These are phyloP conservation scores for Flueggea neowawraea DNA, from an alignment of 441 rosid species.

Conservation along the genomic window DNA sequence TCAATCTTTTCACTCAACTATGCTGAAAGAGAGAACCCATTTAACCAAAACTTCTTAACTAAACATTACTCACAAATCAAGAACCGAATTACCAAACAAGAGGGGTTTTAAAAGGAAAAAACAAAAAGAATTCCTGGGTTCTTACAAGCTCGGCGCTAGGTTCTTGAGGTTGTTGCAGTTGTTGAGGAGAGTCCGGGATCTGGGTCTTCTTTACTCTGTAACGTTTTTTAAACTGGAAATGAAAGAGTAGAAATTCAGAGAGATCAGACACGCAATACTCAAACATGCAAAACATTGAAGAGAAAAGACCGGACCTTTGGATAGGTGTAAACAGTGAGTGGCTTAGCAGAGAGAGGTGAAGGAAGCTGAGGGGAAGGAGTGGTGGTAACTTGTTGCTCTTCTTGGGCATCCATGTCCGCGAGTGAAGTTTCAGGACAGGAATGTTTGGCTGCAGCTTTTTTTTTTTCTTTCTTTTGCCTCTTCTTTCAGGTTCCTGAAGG, in stretches of 20 bases:
- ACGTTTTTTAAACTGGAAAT: conserved; percentile 22
- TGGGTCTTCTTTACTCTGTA: conserved; percentile 27
- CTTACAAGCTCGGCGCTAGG: conserved; percentile 28
- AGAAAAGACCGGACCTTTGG: conserved; percentile 14
- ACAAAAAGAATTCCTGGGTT: neutral
- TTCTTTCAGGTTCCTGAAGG: too few species aligned
- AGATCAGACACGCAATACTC: conserved; percentile 11
- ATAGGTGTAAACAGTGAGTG: conserved; percentile 13
- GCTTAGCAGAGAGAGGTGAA: neutral
- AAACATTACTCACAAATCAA: neutral
- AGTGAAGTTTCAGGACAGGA: too few species aligned
- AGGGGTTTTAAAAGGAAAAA: neutral
- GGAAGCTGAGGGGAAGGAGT: conserved; percentile 7
- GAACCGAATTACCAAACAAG: neutral
- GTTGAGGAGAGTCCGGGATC: conserved; percentile 15
- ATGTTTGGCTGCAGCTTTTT: too few species aligned
- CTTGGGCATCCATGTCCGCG: conserved; percentile 10
- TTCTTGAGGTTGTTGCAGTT: conserved; percentile 14
- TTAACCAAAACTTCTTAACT: too few species aligned
- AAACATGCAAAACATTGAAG: neutral
- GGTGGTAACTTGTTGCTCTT: conserved; percentile 8
- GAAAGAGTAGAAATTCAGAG: conserved; percentile 8
- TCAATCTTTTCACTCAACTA: too few species aligned
- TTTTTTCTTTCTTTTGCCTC: too few species aligned
- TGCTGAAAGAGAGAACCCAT: too few species aligned